phyloP scores from a whole-genome alignment of 1,139 yeast species.

The Yamadazyma conglobata region DNA sequence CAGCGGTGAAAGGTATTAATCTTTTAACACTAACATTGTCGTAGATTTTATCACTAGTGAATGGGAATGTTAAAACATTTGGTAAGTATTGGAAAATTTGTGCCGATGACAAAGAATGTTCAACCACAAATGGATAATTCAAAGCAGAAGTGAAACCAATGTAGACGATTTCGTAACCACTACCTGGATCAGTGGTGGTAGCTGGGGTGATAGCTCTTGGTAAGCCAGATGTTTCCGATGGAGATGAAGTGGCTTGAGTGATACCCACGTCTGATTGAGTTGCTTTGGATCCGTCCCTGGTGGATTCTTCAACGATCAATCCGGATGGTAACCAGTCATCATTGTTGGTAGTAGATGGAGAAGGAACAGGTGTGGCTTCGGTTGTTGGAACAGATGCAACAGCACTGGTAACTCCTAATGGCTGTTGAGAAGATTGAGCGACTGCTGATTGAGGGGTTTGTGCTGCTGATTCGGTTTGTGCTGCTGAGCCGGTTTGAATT shows the following conservation, averaged over 20 bases:
- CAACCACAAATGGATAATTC: slow-evolving; percentile 70
- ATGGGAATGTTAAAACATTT: slow-evolving; percentile 50
- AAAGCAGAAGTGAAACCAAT: slow-evolving; percentile 68
- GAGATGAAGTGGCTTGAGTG: slow-evolving; percentile 28
- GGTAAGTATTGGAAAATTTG: slow-evolving; percentile 76
- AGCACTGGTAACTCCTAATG: slow-evolving; percentile 1
- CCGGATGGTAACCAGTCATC: slow-evolving; percentile 51
- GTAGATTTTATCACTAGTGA: slow-evolving; percentile 28
- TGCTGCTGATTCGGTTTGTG: too few relatives aligned
- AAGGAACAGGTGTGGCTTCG: slow-evolving; percentile 5
- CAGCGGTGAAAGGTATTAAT: slow-evolving; percentile 62
- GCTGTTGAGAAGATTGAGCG: not conserved
- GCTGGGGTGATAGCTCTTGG: slow-evolving; percentile 69
- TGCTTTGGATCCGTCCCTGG: slow-evolving; percentile 8
- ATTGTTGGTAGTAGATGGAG: slow-evolving; percentile 20
- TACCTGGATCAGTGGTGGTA: slow-evolving; percentile 42
- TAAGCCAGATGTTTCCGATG: slow-evolving; percentile 49
- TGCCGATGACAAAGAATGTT: slow-evolving; percentile 64
- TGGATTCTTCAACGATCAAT: slow-evolving; percentile 33
- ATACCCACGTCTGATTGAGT: slow-evolving; percentile 31
- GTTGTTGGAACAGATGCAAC: slow-evolving; percentile 5
- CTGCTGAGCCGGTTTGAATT: too few relatives aligned
- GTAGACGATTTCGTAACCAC: slow-evolving; percentile 52
- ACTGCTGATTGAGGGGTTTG: slow-evolving; percentile 5
- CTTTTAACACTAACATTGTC: slow-evolving; percentile 51